Evolutionary conservation across 164 flowering plant genomes (phyloP), one percentile per base, ranked within the genome.

Genomic region (Stephania yunnanensis): DNA sequence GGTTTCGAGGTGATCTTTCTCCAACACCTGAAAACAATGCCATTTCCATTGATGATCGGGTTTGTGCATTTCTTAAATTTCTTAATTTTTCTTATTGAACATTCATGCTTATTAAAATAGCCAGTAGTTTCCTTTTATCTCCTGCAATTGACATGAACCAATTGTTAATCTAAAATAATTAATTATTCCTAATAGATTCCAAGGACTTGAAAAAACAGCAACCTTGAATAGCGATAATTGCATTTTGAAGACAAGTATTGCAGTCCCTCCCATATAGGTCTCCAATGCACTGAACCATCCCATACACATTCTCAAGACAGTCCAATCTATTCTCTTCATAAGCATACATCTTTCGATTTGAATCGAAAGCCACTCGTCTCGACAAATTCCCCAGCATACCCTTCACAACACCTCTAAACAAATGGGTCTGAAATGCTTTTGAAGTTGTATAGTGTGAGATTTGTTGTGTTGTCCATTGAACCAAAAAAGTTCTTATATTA

Each of bases 221-320:
- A 25, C 25, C 25, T 25, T 25, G 25, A 25, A 25, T 25, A 25
- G 25, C 25, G 0, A 0, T 11, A 2, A 74, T 46, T 13, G 83
- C 79, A 8, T 1, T 71, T 42, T 71, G 52, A 3, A 86, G 80
- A 76, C 88, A 86, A 7, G 3, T 15, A n/a, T 46, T 15, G 61
- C 85, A 86, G 22, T 75, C 78, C 36, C 17, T 55, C 8, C 72
- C n/a, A 46, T 79, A 70, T 53, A 85, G 71, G 66, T 84, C 83
- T 36, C 20, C 29, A 3, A 75, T 76, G 75, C 91, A 88, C 76
- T 88, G 89, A 42, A 77, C 86, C 44, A 87, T 77, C 17, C 84
- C 85, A 80, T 80, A 84, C 31, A 85, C 11, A 1, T 68, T 77
- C 0, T 68, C 75, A 15, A 2, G 17, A 4, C 46, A 25, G 0